A percentile compares a stretch with the other conserved stretches of the same genome.
phyloP scores from a whole-genome alignment of 139 green algal genomes.

The Chlorella sp. region DNA sequence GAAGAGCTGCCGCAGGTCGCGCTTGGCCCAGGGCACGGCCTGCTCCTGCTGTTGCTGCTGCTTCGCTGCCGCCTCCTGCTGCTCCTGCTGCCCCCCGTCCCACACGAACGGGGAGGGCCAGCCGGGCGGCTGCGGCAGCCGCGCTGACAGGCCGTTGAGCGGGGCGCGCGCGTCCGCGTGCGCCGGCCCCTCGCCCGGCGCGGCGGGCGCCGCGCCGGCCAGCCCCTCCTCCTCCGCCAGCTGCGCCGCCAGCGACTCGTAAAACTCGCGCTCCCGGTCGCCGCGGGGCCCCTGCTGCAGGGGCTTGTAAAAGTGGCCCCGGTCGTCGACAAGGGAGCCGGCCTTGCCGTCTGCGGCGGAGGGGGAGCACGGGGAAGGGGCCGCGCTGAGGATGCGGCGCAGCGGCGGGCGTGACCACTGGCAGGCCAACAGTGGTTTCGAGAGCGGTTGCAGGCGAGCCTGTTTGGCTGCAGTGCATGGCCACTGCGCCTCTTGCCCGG shows the following conservation, averaged over 20 bases:
- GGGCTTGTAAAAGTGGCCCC: constrained; percentile 74
- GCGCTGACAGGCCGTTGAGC: too few relatives aligned
- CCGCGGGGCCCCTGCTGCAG: constrained; percentile 59
- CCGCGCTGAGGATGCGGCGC: not conserved
- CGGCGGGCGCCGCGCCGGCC: too few relatives aligned
- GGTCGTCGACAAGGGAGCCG: constrained; percentile 63
- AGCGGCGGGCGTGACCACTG: not conserved
- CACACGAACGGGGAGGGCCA: not conserved
- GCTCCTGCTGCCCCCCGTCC: not conserved
- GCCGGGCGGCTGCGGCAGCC: not conserved
- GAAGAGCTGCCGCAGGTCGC: constrained; percentile 7
- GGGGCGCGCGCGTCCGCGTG: too few relatives aligned
- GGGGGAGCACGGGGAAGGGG: not conserved
- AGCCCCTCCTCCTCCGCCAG: constrained; percentile 20
- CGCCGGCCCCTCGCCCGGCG: not conserved
- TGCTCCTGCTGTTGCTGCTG: not conserved
- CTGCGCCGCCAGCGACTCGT: constrained; percentile 33
- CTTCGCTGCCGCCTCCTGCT: not conserved
- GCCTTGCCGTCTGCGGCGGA: constrained; percentile 63
- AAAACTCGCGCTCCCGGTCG: constrained; percentile 58
- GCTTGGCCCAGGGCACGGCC: constrained; percentile 6
- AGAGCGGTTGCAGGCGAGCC: too few relatives aligned
- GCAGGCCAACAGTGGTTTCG: too few relatives aligned
- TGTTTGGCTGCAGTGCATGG: not conserved
- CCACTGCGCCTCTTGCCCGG: not conserved